Evolutionary conservation across 2,329 filamentous ascomycete species (phyloP), one percentile per base, ranked within the genome.

Genomic region (Fusarium nygamai): DNA sequence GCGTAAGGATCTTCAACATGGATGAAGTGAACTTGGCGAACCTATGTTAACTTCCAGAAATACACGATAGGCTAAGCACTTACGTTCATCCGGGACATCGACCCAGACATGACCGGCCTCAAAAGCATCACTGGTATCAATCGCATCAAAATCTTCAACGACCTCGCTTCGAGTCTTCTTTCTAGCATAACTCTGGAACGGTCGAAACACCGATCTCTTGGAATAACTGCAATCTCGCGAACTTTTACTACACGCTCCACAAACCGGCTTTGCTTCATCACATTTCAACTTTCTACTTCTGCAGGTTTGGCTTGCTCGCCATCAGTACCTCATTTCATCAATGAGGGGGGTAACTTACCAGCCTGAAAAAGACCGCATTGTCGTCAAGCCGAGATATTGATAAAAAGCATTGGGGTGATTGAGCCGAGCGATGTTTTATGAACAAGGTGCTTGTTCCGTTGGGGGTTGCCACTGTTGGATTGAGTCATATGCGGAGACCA

Each of bases 251-350:
- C 78, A 79, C 5, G 67, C 68, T 16, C 76, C 71, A 27, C 78
- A 80, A 1, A 65, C 22, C 0, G 78, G 78, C 8, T 73, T 78
- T 1, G 22, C 46, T 34, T 80, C 76, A 41, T 80, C 74, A 10
- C 78, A 80, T 41, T 80, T 80, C 6, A 80, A 6, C 22, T 80
- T 80, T 14, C 78, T 70, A 22, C 46, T 65, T 65, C 76, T 68
- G 27, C 76, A 78, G 4, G 76, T 78, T 17, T 73, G 56, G 6
- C 76, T 78, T 17, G 6, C n/a, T 10, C 13, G 43, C n/a, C 9
- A 34, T 76, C 24, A 62, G 64, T 29, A 20, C 10, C 31, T 3
- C 12, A 10, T 38, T 14, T 1, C 2, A 14, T 22, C 6, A 10
- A 3, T 39, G 19, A 41, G n/a, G 14, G 13, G 10, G 14, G 5